Evolutionary conservation across 495 filamentous ascomycete species (phyloP).

Genomic region (Aspergillus avenaceus): DNA sequence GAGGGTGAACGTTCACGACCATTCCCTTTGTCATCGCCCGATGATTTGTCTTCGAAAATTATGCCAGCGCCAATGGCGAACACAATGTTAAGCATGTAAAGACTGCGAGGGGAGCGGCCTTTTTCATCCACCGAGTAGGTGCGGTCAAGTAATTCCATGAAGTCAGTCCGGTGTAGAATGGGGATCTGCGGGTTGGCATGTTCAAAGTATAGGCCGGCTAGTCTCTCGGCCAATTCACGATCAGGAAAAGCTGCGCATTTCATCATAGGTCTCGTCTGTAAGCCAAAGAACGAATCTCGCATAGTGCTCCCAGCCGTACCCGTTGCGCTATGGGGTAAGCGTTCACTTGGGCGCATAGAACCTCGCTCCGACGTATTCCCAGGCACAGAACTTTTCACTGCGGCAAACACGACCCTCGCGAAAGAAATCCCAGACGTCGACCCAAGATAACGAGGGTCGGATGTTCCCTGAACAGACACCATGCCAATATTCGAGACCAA

Average conservation of each 20-base stretch:
- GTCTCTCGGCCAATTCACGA: slow-evolving; percentile 60
- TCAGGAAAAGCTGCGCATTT: slow-evolving; percentile 81
- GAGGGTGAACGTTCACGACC: slow-evolving; percentile 26
- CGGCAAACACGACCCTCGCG: slow-evolving; percentile 89
- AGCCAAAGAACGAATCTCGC: slow-evolving; percentile 92
- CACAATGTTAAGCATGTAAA: slow-evolving; percentile 95
- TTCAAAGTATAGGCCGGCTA: slow-evolving; percentile 86
- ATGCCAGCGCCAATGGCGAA: slow-evolving; percentile 95
- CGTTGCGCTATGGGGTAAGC: slow-evolving; percentile 39
- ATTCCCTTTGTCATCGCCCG: slow-evolving; percentile 33
- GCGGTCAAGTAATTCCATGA: slow-evolving; percentile 75
- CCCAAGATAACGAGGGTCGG: slow-evolving; percentile 75
- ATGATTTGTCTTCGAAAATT: slow-evolving; percentile 65
- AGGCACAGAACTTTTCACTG: slow-evolving; percentile 78
- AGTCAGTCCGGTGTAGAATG: slow-evolving; percentile 81
- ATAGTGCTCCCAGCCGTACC: slow-evolving; percentile 64
- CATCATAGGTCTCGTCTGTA: slow-evolving; percentile 86
- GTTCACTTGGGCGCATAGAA: slow-evolving; percentile 44
- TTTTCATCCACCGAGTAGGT: slow-evolving; percentile 68
- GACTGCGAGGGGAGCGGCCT: slow-evolving; percentile 71
- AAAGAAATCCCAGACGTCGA: slow-evolving; percentile 92
- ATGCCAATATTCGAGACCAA: slow-evolving; percentile 73
- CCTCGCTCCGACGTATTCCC: slow-evolving; percentile 55
- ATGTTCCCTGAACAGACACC: slow-evolving; percentile 70
- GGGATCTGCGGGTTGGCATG: slow-evolving; percentile 95